Evolutionary conservation across 805 yeast species (phyloP).

Genomic region (Candida montana): DNA sequence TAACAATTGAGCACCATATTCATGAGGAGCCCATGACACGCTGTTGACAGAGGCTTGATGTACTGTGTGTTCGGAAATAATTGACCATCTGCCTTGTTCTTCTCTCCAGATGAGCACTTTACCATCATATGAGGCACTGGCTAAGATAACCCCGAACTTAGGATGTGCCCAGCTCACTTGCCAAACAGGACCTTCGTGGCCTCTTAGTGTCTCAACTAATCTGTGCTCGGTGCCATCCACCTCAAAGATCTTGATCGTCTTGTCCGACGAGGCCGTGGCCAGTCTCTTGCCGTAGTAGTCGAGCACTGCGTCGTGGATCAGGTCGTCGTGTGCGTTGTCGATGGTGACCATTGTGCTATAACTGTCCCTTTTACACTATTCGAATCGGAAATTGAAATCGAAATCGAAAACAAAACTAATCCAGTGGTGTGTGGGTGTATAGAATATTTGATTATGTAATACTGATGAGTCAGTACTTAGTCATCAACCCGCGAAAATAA

Average conservation of each 20-base stretch:
- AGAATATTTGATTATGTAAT: no score
- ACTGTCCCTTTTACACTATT: no score
- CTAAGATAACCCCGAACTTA: constrained; percentile 90
- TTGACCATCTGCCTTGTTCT: constrained; percentile 82
- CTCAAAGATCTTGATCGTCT: constrained; percentile 90
- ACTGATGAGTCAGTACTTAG: no score
- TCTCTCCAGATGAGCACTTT: constrained; percentile 93
- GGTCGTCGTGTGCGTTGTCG: constrained; percentile 86
- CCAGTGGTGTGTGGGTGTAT: no score
- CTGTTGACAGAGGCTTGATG: constrained; percentile 95
- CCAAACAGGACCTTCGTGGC: constrained; percentile 99
- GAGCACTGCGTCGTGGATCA: constrained; percentile 93
- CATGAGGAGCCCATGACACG: constrained; percentile 96
- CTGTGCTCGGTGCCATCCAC: constrained; percentile 81
- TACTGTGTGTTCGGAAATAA: constrained; percentile 77
- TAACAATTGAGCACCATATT: constrained; percentile 85
- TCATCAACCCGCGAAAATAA: no score
- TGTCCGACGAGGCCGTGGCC: constrained; percentile 95
- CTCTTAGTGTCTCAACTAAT: constrained; percentile 76
- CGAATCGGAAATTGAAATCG: no score
- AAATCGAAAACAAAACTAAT: no score
- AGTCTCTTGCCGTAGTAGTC: constrained; percentile 95
- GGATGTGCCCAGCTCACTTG: constrained; percentile 99
- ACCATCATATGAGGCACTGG: constrained; percentile 94
- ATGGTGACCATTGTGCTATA: constrained; percentile 83